These are phyloP conservation scores for Mallotus japonicus DNA, from an alignment of 441 rosid species.

Conservation along the genomic window DNA sequence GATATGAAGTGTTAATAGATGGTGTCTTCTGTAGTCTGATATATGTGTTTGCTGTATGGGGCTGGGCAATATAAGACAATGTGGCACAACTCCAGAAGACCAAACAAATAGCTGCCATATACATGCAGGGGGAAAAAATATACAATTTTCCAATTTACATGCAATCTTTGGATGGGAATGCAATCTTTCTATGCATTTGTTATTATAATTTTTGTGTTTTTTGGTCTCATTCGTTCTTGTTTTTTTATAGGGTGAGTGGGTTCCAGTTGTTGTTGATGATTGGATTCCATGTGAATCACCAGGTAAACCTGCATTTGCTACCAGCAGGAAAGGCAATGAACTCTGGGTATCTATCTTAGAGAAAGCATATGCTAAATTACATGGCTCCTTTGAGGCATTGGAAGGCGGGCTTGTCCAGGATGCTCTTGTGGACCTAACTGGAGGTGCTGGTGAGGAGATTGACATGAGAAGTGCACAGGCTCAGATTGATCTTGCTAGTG, in stretches of 20 bases:
- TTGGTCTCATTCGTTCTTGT: slow-evolving; percentile 15
- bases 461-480: slow-evolving; percentile 99
- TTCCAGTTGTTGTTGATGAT: slow-evolving; percentile 99
- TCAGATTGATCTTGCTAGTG: slow-evolving; percentile 99
- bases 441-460: slow-evolving; percentile 99
- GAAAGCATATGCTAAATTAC: slow-evolving; percentile 98
- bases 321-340: slow-evolving; percentile 90
- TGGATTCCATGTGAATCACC: slow-evolving; percentile 99
- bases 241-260: slow-evolving; percentile 95
- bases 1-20: neutral
- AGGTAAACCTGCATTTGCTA: slow-evolving; percentile 98
- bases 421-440: slow-evolving; percentile 99
- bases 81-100: neutral
- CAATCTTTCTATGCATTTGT: neutral
- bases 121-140: neutral
- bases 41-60: neutral
- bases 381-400: slow-evolving; percentile 98
- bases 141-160: neutral
- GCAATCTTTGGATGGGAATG: neutral
- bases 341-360: slow-evolving; percentile 98
- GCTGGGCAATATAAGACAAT: neutral
- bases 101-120: neutral
- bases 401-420: slow-evolving; percentile 99
- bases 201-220: neutral
- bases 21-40: neutral